Evolutionary conservation across 2,329 filamentous ascomycete species (phyloP).

Genomic region (Pseudogymnoascus sp.): DNA sequence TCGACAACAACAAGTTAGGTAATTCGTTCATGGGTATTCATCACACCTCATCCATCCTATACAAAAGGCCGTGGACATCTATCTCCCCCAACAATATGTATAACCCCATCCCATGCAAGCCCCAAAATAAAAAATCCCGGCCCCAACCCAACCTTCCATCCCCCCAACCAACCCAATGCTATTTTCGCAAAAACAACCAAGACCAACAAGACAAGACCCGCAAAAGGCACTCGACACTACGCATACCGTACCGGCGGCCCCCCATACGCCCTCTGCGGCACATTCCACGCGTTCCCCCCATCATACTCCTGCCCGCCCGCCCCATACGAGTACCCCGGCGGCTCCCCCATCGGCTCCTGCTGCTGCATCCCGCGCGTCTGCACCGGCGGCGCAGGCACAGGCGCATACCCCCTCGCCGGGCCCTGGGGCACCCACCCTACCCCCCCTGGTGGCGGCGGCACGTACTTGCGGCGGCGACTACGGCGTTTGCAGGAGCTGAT

Average conservation of each 20-base stretch:
- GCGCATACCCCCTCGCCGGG: not conserved
- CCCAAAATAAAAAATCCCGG: not conserved
- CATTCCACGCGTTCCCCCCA: not conserved
- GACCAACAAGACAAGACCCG: not conserved
- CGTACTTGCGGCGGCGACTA: constrained; percentile 10
- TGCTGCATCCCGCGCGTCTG: not conserved
- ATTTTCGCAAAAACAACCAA: not conserved
- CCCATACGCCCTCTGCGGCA: constrained; percentile 1
- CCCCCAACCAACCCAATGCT: not conserved
- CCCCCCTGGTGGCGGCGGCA: not conserved
- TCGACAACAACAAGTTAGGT: not conserved
- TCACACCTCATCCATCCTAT: not conserved
- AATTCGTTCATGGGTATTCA: not conserved
- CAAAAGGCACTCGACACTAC: not conserved
- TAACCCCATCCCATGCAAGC: not conserved
- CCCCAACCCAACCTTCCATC: not conserved
- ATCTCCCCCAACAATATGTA: not conserved
- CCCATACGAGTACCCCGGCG: not conserved
- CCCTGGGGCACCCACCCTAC: not conserved
- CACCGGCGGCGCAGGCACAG: not conserved
- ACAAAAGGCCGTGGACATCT: not conserved
- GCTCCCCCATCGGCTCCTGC: not conserved
- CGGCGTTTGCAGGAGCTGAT: constrained; percentile 46
- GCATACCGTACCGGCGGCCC: not conserved
- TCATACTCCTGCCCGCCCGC: not conserved